Conservation (phyloP, 805 yeast species). For the Blastobotrys americana region DNA sequence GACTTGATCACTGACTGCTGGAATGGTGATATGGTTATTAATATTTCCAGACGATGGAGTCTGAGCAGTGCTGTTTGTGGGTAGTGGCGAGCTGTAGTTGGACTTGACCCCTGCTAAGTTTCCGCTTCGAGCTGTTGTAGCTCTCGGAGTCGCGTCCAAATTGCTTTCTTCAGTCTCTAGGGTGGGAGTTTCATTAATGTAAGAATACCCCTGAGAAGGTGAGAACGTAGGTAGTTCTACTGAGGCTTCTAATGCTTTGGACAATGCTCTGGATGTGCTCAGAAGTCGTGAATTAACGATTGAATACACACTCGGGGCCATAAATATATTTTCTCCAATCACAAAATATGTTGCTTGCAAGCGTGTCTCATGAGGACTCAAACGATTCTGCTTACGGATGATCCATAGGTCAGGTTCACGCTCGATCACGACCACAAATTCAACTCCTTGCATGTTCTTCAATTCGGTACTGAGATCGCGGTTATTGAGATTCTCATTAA, state of each 20-base stretch:
- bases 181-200: slow-evolving; percentile 26
- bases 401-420: slow-evolving; percentile 94
- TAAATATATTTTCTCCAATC: slow-evolving; percentile 86
- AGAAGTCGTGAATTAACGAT: slow-evolving; percentile 65
- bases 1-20: slow-evolving; percentile 2
- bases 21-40: slow-evolving; percentile 4
- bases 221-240: slow-evolving; percentile 47
- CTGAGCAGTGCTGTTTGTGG: not conserved
- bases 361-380: slow-evolving; percentile 43
- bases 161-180: slow-evolving; percentile 7
- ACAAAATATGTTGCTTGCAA: slow-evolving; percentile 75
- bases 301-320: slow-evolving; percentile 73
- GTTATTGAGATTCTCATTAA: slow-evolving; percentile 41
- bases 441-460: slow-evolving; percentile 74
- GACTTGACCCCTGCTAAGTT: not conserved
- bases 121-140: not conserved
- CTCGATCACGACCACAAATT: slow-evolving; percentile 65
- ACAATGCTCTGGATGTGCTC: slow-evolving; percentile 40
- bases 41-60: slow-evolving; percentile 5
- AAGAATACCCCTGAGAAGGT: slow-evolving; percentile 55
- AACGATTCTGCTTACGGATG: slow-evolving; percentile 70
- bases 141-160: not conserved
- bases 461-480: slow-evolving; percentile 49
- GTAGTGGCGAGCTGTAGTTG: not conserved
- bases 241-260: slow-evolving; percentile 42